Evolutionary conservation across 176 grass and related monocot genomes (phyloP).

Genomic region (Puya raimondii): DNA sequence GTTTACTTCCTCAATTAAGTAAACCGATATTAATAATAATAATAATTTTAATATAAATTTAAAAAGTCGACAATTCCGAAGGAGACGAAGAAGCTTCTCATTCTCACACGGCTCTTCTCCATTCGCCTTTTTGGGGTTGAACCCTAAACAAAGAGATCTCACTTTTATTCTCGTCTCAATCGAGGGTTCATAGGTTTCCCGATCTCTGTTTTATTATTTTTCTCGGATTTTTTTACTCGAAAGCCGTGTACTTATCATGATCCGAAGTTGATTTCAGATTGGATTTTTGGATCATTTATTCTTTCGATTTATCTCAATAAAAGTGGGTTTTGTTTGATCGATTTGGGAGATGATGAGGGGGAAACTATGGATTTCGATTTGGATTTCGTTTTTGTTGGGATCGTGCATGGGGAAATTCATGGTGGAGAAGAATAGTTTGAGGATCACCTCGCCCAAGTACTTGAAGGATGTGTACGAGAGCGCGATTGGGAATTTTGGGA

Average conservation of each 20-base stretch:
- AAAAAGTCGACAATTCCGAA: not conserved
- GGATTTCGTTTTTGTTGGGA: slow-evolving; percentile 18
- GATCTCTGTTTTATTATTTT: too few species aligned
- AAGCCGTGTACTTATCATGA: too few species aligned
- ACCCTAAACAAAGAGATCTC: not conserved
- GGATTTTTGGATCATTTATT: not conserved
- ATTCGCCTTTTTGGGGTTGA: not conserved
- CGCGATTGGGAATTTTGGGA: slow-evolving; percentile 86
- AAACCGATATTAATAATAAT: too few species aligned
- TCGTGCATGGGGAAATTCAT: slow-evolving; percentile 45
- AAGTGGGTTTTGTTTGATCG: not conserved
- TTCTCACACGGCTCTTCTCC: not conserved
- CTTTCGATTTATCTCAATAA: not conserved
- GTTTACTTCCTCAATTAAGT: too few species aligned
- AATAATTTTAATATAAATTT: too few species aligned
- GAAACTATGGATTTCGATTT: slow-evolving; percentile 28
- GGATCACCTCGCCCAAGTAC: slow-evolving; percentile 52
- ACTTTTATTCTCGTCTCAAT: too few species aligned
- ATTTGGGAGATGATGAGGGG: slow-evolving; percentile 39
- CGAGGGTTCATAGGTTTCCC: too few species aligned
- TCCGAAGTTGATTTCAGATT: not conserved
- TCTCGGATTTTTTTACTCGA: too few species aligned
- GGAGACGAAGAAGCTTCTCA: not conserved
- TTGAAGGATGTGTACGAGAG: slow-evolving; percentile 69
- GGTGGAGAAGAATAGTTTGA: slow-evolving; percentile 86